phyloP scores from a whole-genome alignment of 371 early-diverging fungal species.

The Actinomucor elegans region DNA sequence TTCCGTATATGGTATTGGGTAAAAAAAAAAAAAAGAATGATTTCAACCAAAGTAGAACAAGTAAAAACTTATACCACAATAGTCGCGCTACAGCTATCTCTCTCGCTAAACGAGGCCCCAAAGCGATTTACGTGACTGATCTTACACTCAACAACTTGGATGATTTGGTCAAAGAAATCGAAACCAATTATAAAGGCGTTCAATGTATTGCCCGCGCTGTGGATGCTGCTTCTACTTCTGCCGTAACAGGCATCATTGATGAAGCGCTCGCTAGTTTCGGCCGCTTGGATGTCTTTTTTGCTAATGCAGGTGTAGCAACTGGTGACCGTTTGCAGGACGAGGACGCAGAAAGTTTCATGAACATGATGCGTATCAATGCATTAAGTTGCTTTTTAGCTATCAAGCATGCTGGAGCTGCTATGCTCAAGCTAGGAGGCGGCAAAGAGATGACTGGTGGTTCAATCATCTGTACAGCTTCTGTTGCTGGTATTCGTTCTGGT shows the following conservation, averaged over 20 bases:
- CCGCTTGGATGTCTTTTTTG: constrained; percentile 57
- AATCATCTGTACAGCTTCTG: constrained; percentile 49
- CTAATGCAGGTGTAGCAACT: constrained; percentile 48
- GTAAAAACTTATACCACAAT: background rate
- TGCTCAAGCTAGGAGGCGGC: constrained; percentile 25
- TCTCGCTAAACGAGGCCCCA: constrained; percentile 48
- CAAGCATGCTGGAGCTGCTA: constrained; percentile 41
- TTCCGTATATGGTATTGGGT: constrained; percentile 54
- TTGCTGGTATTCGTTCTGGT: constrained; percentile 52
- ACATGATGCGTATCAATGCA: constrained; percentile 38
- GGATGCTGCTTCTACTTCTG: constrained; percentile 45
- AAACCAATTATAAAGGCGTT: constrained; percentile 33
- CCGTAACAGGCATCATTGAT: constrained; percentile 34
- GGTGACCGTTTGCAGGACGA: constrained; percentile 22
- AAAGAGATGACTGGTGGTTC: constrained; percentile 41
- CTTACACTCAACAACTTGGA: constrained; percentile 32
- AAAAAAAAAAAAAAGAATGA: constrained; percentile 8
- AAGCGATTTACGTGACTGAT: constrained; percentile 54
- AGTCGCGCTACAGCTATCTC: constrained; percentile 47
- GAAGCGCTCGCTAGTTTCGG: constrained; percentile 45
- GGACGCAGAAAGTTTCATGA: constrained; percentile 27
- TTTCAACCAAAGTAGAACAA: background rate
- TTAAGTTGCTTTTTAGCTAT: constrained; percentile 44
- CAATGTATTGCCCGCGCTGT: constrained; percentile 40
- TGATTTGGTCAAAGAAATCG: constrained; percentile 40